These are phyloP conservation scores for Adansonia gregorii DNA, from an alignment of 441 rosid species.

Conservation along the genomic window DNA sequence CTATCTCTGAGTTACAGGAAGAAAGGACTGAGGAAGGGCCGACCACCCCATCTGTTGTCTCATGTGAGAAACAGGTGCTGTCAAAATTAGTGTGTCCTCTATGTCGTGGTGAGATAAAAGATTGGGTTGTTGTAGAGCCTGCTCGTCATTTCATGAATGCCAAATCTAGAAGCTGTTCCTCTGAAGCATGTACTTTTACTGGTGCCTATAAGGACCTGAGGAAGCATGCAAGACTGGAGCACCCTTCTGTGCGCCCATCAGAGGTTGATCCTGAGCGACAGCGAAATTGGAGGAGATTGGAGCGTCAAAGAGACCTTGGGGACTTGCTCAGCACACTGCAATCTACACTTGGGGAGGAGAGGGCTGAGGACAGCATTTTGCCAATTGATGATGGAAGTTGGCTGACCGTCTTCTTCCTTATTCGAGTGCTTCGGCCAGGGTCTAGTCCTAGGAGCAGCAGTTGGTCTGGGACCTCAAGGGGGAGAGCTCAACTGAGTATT, in stretches of 20 bases:
- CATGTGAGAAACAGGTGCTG: slow-evolving; percentile 45
- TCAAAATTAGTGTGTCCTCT: slow-evolving; percentile 81
- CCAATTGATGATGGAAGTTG: slow-evolving; percentile 74
- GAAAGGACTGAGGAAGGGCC: slow-evolving; percentile 48
- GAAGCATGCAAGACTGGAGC: slow-evolving; percentile 88
- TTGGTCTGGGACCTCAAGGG: slow-evolving; percentile 73
- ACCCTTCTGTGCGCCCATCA: slow-evolving; percentile 86
- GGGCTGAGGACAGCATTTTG: slow-evolving; percentile 54
- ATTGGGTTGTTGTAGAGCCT: slow-evolving; percentile 74
- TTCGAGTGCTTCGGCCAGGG: slow-evolving; percentile 78
- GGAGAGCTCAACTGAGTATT: slow-evolving; percentile 58
- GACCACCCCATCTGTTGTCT: slow-evolving; percentile 28
- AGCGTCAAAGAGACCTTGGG: slow-evolving; percentile 96
- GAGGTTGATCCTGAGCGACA: slow-evolving; percentile 90
- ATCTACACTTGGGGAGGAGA: slow-evolving; percentile 81
- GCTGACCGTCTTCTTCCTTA: slow-evolving; percentile 87
- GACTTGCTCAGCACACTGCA: slow-evolving; percentile 90
- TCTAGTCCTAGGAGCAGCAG: slow-evolving; percentile 68
- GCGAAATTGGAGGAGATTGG: slow-evolving; percentile 89
- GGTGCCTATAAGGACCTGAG: slow-evolving; percentile 85
- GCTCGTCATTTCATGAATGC: slow-evolving; percentile 87
- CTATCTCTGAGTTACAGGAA: slow-evolving; percentile 36
- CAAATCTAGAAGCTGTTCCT: slow-evolving; percentile 84
- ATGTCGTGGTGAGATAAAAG: slow-evolving; percentile 84
- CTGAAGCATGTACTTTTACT: slow-evolving; percentile 77